Conservation (phyloP, 2,329 filamentous ascomycete species). For the Fusarium phyllophilum region DNA sequence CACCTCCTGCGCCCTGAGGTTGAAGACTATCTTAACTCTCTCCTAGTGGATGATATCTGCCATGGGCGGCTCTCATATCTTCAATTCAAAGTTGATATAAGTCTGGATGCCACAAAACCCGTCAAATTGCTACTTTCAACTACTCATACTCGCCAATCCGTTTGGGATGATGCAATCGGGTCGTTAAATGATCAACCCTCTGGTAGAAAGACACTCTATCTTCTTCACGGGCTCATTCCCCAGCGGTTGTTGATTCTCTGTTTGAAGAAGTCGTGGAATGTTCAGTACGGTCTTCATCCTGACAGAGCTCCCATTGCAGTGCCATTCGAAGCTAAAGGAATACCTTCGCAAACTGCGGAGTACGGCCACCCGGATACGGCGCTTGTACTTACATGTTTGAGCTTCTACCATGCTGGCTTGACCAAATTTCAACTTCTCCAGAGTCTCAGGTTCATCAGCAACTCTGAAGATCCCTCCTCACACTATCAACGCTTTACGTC, state of each 20-base stretch:
- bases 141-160: neutral
- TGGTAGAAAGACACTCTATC: conserved; percentile 50
- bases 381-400: conserved; percentile 71
- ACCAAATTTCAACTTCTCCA: conserved; percentile 59
- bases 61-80: conserved; percentile 38
- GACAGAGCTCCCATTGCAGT: conserved; percentile 70
- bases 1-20: conserved; percentile 63
- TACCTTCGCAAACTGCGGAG: conserved; percentile 70
- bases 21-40: conserved; percentile 55
- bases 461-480: conserved; percentile 64
- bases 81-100: conserved; percentile 1
- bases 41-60: conserved; percentile 55
- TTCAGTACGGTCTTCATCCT: conserved; percentile 70
- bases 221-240: conserved; percentile 71
- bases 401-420: conserved; percentile 73
- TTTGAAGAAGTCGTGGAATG: conserved; percentile 72
- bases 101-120: neutral
- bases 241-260: conserved; percentile 67
- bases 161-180: neutral
- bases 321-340: conserved; percentile 73
- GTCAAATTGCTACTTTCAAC: neutral
- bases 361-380: conserved; percentile 75
- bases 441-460: conserved; percentile 60
- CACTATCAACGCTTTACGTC: conserved; percentile 64
- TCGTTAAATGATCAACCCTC: conserved; percentile 52